These are phyloP conservation scores for Wickerhamomyces sydowiorum DNA, from an alignment of 805 yeast species.

Conservation along the genomic window DNA sequence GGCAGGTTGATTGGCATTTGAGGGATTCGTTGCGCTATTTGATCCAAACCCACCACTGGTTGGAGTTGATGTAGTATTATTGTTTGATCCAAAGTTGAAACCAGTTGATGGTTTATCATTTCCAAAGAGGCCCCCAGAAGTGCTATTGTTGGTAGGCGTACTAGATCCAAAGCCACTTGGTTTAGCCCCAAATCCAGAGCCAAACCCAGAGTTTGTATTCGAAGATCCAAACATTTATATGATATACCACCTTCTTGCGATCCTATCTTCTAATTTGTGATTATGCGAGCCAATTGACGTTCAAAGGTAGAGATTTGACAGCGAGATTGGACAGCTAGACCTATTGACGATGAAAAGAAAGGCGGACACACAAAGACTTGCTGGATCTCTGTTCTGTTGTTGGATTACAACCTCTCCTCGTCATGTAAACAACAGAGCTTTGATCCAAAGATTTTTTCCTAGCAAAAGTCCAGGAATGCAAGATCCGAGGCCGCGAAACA, in stretches of 20 bases:
- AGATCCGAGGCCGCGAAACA: background rate
- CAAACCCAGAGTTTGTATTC: slow-evolving; percentile 3
- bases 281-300: background rate
- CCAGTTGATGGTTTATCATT: slow-evolving; percentile 23
- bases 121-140: slow-evolving; percentile 18
- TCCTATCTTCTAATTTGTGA: background rate
- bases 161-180: slow-evolving; percentile 4
- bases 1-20: slow-evolving; percentile 23
- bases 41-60: slow-evolving; percentile 1
- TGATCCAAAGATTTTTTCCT: slow-evolving; percentile 1
- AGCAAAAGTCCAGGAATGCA: background rate
- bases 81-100: slow-evolving; percentile 26
- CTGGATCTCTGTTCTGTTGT: background rate
- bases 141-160: background rate
- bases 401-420: background rate
- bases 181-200: slow-evolving; percentile 12
- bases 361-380: no score
- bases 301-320: no score
- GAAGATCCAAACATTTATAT: slow-evolving; percentile 13
- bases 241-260: no score
- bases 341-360: no score
- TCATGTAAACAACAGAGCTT: background rate
- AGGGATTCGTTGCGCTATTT: slow-evolving; percentile 10
- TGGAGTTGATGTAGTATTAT: slow-evolving; percentile 9
- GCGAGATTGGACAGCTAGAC: no score